Evolutionary conservation across 805 yeast species (phyloP), one percentile per base, ranked within the genome.

Genomic region (Geotrichum ghanense): DNA sequence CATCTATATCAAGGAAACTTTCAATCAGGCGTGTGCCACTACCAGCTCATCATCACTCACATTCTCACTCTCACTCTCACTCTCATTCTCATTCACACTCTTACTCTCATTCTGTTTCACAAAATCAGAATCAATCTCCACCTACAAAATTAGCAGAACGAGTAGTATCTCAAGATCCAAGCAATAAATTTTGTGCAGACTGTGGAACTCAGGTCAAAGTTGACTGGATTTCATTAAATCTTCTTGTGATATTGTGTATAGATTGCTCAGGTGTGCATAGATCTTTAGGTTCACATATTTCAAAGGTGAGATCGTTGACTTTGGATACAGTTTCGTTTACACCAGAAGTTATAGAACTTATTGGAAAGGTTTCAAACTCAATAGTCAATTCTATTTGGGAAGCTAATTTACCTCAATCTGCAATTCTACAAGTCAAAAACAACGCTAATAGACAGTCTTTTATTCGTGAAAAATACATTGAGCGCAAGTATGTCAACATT

Each of bases 211-310:
- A 63, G 0, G 76, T 72, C 14, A 47, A 46, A 10, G 94, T 84
- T 14, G 95, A 88, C 53, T 89, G 96, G 96, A 74, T 90, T 2
- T 84, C 95, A 0, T 69, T 86, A 49, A 88, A 83, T 56, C 63
- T 81, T 39, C 63, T 87, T 46, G 78, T 79, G 23, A 76, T 81
- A 2, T 68, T 90, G 22, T 89, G 97, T 62, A 80, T 86, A 41
- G 78, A 80, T 44, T 89, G 97, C 56, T 79, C 95, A 0, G 88
- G 95, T 0, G 79, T 81, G n/a, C 97, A 89, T 62, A 70, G 96
- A 47, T 79, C 86, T 19, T 63, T 90, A 59, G 96, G 97, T 0
- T 72, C 95, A 0, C 88, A 83, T 52, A 72, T 87, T 3, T 76
- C 92, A 4, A 86, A 83, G 58, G 76, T 89, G 3, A 71, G 85